Base-by-base conservation (phyloP, 371 early-diverging fungal genomes). In the Chytridium lagenaria region DNA sequence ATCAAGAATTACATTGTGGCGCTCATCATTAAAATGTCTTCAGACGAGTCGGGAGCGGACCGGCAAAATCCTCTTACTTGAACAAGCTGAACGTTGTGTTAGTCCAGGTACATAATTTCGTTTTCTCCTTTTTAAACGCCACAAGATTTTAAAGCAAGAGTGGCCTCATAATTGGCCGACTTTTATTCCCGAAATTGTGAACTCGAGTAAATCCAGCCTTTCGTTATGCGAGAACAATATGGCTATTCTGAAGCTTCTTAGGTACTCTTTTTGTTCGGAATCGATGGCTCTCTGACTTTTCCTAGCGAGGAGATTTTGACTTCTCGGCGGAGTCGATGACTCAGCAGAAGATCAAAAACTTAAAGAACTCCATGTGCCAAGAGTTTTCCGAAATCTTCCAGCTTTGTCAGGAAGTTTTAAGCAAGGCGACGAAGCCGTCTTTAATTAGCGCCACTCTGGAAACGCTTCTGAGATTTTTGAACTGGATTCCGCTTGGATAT, bases 161-260 rank as follows among this genome's bases (percentile, higher is more conserved):
- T 99, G 99, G 99, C 99, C 99, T 22, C 92, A 94, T 70, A 94
- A 97, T 77, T 99, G 99, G 99, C 99, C 99, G 1, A 89, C 89
- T 23, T 99, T 99, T 81, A 98, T 99, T 73, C 92, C 96, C 30
- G 99, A 99, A 80, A 93, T 99, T 74, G 94, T 99, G 23, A 82
- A 83, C n/a, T 94, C 97, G 7, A 95, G 96, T 80, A 91, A 93
- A 78, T 90, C 93, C 7, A 96, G 92, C 72, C 87, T 98, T 26
- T 85, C 94, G 0, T 86, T 99, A 15, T 99, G 99, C 80, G 97
- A 95, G 78, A 99, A 99, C 89, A 98, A 99, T 81, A 97, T 99
- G 94, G 92, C 91, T 52, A 99, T 99, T 69, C 86, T 99, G 28
- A 98, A 97, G 79, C 84, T 98, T 39, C 85, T 99, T 39, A 95